Base-by-base conservation (phyloP, 306 rosid genomes). In the Luffa acutangula region DNA sequence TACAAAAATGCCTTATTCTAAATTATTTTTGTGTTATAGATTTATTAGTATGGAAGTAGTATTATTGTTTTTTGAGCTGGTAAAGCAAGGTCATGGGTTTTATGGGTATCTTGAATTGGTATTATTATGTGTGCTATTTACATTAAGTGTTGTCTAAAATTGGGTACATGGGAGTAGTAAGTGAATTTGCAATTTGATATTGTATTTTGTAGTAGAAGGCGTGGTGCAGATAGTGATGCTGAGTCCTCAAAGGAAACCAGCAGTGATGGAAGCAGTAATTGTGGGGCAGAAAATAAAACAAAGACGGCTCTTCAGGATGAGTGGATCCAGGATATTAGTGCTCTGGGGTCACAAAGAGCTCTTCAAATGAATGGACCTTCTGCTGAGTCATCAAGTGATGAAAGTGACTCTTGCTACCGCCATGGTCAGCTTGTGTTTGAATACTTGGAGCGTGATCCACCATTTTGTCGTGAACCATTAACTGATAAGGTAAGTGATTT, bases 231-330 rank as follows among this genome's bases (percentile, higher is more conserved):
- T 83, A 91, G 97, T 81, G 98, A 93, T 81, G 91, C 92, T 52
- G 97, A 86, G 80, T 91, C 98, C 75, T 84, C 96, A 13, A 87
- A 91, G 86, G 98, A 90, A 85, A 86, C 98, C 56, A 89, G 95
- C 83, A 93, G 98, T 49, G 93, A 89, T 51, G 90, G 90, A 72
- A 89, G 92, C 85, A 85, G 92, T 87, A 89, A 89, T 78, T 85
- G 80, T 74, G 87, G 88, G 73, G 83, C 87, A 75, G 93, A 89
- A 84, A 86, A 89, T 83, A 87, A 87, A 78, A 53, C 78, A 21
- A 88, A 79, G 52, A 59, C 76, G 53, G 81, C 52, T 58, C 81
- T 79, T 84, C 82, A 75, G 81, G 81, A 86, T 39, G 34, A 80
- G 84, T 80, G 87, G 86, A 81, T 80, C 70, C 82, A 81, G 81